A percentile compares a stretch with the other conserved stretches of the same genome.
Conservation (phyloP, 2,329 filamentous ascomycete genomes). For the Paracoccidioides lutzii region DNA sequence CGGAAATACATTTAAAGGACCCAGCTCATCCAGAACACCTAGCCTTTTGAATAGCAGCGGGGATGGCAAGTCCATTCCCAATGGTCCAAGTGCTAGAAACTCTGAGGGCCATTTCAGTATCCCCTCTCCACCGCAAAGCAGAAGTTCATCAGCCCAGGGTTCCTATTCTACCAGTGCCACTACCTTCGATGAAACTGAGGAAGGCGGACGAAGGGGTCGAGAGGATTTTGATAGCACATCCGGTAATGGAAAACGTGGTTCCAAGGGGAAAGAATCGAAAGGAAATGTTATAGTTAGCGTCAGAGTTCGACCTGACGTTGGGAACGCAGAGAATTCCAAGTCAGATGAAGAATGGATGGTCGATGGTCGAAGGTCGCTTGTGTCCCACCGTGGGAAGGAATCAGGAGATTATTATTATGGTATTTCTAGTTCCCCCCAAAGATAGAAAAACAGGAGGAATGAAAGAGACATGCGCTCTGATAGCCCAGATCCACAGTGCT, state of each 20-base stretch:
- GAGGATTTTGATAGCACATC: slow-evolving; percentile 18
- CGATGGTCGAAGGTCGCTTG: slow-evolving; percentile 66
- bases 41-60: slow-evolving; percentile 69
- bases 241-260: slow-evolving; percentile 19
- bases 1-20: slow-evolving; percentile 33
- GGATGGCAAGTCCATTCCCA: slow-evolving; percentile 60
- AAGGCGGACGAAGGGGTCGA: slow-evolving; percentile 30
- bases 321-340: slow-evolving; percentile 46
- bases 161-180: slow-evolving; percentile 86
- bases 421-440: slow-evolving; percentile 25
- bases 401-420: slow-evolving; percentile 88
- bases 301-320: slow-evolving; percentile 72
- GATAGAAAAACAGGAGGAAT: no score
- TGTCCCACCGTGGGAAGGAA: slow-evolving; percentile 77
- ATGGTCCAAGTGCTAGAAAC: slow-evolving; percentile 48
- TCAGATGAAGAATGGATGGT: slow-evolving; percentile 82
- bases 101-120: slow-evolving; percentile 65
- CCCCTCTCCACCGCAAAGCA: slow-evolving; percentile 72
- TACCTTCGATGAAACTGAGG: slow-evolving; percentile 67
- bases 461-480: no score
- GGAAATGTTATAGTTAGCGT: slow-evolving; percentile 96
- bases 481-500: background rate
- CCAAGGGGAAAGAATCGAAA: slow-evolving; percentile 55
- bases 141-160: slow-evolving; percentile 82
- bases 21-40: slow-evolving; percentile 41